Base-by-base conservation (phyloP, 2,329 filamentous ascomycete species). In the Pezicula radicicola region DNA sequence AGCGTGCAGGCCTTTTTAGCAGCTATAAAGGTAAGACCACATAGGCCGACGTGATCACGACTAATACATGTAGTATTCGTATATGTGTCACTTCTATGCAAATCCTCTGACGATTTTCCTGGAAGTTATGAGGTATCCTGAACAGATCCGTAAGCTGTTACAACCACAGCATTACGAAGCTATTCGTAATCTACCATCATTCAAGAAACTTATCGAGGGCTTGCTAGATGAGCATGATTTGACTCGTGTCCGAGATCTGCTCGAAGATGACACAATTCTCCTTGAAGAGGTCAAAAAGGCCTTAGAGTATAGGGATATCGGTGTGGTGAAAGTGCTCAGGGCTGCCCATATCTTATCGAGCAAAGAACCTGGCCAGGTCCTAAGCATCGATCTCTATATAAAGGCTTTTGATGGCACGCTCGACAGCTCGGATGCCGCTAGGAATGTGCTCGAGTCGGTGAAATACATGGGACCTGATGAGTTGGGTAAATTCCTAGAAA, bases 81-180 rank as follows among this genome's bases (percentile, higher is more conserved):
- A 91, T 64, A 92, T 95, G 89, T 89, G 86, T 52, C 88, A 91
- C 66, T 93, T 89, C 63, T 93, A 90, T 60, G 87, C 87, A 37
- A 93, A 91, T 60, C 82, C 87, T 1, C 73, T 91, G 3, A 89
- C 84, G 55, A 67, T 90, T 4, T 76, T 93, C 33, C 68, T 84
- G 19, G 63, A 65, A n/a, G 56, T 62, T 42, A 58, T 67, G 6
- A 52, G 63, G 15, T 56, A 65, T 13, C 50, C 73, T 1, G 57
- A 60, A 4, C 58, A 65, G 8, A 59, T 73, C n/a, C 39, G 36
- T 3, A 42, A 55, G 1, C 56, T 56, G 3, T 57, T 89, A 1
- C 76, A 86, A 47, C 61, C 71, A 1, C 80, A 87, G 54, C 85
- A 89, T 58, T 67, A 87, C 7, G 81, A 89, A 58, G 84, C 86